Conservation (phyloP, 1,284 basidiomycete genomes). For the Peniophora sp. region DNA sequence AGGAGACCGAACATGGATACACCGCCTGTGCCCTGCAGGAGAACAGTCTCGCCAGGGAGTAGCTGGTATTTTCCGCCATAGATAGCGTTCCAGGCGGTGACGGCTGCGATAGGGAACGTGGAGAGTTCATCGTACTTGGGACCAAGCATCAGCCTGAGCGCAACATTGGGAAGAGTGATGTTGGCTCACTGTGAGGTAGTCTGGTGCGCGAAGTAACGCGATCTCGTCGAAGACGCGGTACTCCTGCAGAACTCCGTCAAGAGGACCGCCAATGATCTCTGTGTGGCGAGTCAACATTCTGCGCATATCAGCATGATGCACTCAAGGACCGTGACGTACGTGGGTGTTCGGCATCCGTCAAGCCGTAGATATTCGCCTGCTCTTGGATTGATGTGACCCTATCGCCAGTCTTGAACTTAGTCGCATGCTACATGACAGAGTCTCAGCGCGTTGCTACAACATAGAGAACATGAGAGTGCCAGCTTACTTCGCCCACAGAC, state of each 20-base stretch:
- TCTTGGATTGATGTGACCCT: background rate
- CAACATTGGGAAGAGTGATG: too few relatives aligned
- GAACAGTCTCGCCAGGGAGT: slow-evolving; percentile 22
- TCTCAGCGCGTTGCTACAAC: too few relatives aligned
- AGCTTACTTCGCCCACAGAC: background rate
- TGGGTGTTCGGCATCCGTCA: background rate
- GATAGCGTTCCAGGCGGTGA: slow-evolving; percentile 33
- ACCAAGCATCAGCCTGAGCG: too few relatives aligned
- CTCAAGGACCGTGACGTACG: background rate
- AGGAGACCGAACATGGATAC: slow-evolving; percentile 20
- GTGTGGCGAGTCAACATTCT: background rate
- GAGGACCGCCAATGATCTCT: slow-evolving; percentile 5
- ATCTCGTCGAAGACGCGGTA: slow-evolving; percentile 4
- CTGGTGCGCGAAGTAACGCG: slow-evolving; percentile 1
- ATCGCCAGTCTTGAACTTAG: slow-evolving; percentile 2
- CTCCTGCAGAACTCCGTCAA: slow-evolving; percentile 8
- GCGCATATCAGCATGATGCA: background rate
- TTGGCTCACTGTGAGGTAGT: background rate
- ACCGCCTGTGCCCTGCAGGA: slow-evolving; percentile 33
- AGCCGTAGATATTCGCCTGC: slow-evolving; percentile 1
- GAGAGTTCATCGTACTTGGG: slow-evolving; percentile 2
- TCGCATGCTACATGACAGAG: background rate
- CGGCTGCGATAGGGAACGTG: slow-evolving; percentile 17
- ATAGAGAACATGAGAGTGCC: too few relatives aligned
- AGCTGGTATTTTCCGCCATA: slow-evolving; percentile 20